These are phyloP conservation scores for Pestalotiopsis fici DNA, from an alignment of 2,329 filamentous ascomycete genomes.

Conservation along the genomic window DNA sequence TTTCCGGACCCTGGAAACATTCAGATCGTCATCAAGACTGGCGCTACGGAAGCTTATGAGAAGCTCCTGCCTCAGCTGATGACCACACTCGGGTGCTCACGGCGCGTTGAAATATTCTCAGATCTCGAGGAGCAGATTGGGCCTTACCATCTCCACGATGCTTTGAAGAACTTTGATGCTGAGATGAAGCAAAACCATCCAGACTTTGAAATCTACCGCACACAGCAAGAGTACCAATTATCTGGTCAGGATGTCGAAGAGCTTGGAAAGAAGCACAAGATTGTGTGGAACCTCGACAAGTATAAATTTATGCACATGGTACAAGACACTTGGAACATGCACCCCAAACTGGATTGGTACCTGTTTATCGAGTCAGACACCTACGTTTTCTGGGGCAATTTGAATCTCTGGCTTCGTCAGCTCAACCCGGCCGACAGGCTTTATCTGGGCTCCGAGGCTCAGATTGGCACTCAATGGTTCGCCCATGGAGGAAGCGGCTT, in stretches of 20 bases:
- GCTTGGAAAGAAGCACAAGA: constrained; percentile 1
- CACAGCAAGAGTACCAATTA: neutral
- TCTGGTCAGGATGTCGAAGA: neutral
- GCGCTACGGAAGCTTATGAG: constrained; percentile 2
- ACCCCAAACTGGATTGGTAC: neutral
- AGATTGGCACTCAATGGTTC: neutral
- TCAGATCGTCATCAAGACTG: neutral
- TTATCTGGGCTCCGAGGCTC: neutral
- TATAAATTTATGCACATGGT: constrained; percentile 6
- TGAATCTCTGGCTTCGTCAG: neutral
- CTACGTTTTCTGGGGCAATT: neutral
- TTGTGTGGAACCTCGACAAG: constrained; percentile 3
- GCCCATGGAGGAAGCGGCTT: constrained; percentile 1
- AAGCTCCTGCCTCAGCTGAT: constrained; percentile 2
- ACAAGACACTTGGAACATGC: neutral
- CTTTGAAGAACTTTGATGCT: neutral
- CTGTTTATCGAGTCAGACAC: neutral
- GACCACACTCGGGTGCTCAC: neutral
- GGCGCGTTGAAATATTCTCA: neutral
- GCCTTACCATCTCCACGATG: neutral
- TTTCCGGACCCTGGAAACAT: neutral
- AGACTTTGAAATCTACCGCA: neutral
- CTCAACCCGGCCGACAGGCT: neutral
- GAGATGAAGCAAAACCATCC: constrained; percentile 1
- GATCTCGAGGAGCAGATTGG: neutral